Evolutionary conservation across 164 flowering plant genomes (phyloP).

Genomic region (Liquidambar formosana): DNA sequence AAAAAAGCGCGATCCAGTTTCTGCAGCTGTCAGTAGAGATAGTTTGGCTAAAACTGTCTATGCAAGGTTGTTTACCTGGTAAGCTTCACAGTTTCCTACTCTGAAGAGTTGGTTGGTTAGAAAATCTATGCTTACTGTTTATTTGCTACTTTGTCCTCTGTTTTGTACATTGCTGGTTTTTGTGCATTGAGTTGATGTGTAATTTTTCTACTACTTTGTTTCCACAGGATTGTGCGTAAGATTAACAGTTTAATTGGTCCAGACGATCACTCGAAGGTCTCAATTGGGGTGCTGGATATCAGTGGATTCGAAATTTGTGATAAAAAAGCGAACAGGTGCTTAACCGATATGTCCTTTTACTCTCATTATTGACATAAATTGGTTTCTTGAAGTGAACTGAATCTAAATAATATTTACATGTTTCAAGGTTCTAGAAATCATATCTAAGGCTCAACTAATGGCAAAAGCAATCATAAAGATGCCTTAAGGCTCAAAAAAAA

Average conservation of each 20-base stretch:
- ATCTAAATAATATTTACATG: conserved; percentile 9
- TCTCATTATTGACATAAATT: conserved; percentile 34
- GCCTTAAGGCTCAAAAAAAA: background rate
- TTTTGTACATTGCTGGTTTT: background rate
- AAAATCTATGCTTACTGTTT: background rate
- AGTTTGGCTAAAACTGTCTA: conserved; percentile 73
- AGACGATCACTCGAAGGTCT: conserved; percentile 75
- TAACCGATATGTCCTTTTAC: conserved; percentile 79
- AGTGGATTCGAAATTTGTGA: conserved; percentile 99
- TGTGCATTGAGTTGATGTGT: too few species aligned
- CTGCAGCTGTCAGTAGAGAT: conserved; percentile 67
- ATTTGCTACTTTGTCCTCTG: background rate
- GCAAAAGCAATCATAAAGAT: background rate
- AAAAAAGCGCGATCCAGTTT: conserved; percentile 61
- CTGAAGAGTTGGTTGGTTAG: conserved; percentile 3
- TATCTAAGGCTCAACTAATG: background rate
- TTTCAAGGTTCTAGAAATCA: background rate
- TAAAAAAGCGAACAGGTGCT: conserved; percentile 99
- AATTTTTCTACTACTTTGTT: conserved; percentile 4
- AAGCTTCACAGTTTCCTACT: conserved; percentile 16
- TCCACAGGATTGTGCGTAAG: conserved; percentile 56
- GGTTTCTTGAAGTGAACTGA: conserved; percentile 22
- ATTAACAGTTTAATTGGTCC: conserved; percentile 94
- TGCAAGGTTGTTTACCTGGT: conserved; percentile 83
- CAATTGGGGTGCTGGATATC: conserved; percentile 97